A percentile compares a stretch with the other conserved stretches of the same genome.
Evolutionary conservation across 2,329 filamentous ascomycete species (phyloP).

Genomic region (Alternaria metachromatica): DNA sequence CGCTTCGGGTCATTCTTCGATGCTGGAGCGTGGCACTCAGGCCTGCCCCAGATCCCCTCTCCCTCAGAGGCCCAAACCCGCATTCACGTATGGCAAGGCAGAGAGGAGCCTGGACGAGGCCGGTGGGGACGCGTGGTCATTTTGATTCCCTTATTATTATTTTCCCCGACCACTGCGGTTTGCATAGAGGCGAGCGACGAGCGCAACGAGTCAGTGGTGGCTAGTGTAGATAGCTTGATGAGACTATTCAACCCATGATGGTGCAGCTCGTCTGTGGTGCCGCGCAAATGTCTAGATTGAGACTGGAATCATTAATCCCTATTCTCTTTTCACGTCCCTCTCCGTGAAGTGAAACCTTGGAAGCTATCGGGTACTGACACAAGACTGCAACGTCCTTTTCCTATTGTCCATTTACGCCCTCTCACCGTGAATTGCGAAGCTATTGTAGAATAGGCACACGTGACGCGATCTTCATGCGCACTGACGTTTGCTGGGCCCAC

Average conservation of each 20-base stretch:
- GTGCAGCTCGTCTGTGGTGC: not conserved
- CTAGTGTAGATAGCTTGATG: conserved; percentile 10
- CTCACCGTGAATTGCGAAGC: not conserved
- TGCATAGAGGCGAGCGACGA: conserved; percentile 1
- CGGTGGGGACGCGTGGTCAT: conserved; percentile 16
- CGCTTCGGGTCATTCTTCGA: not conserved
- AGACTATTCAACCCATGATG: conserved; percentile 2
- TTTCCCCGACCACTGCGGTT: conserved; percentile 11
- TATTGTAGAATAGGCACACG: not conserved
- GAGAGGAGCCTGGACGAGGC: not conserved
- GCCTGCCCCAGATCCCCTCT: not conserved
- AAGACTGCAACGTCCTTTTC: not conserved
- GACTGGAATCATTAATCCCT: not conserved
- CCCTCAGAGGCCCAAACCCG: not conserved
- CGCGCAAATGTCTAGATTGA: not conserved
- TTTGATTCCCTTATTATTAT: conserved; percentile 24
- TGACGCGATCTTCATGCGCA: conserved; percentile 12
- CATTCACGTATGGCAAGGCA: not conserved
- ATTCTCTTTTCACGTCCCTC: not conserved
- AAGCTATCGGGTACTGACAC: not conserved
- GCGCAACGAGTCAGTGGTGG: conserved; percentile 6
- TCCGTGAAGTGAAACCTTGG: not conserved
- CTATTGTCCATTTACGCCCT: not conserved
- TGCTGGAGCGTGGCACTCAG: not conserved
- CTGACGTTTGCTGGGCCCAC: not conserved